Conservation (phyloP, 1,139 yeast genomes). For the Candida tropicalis region DNA sequence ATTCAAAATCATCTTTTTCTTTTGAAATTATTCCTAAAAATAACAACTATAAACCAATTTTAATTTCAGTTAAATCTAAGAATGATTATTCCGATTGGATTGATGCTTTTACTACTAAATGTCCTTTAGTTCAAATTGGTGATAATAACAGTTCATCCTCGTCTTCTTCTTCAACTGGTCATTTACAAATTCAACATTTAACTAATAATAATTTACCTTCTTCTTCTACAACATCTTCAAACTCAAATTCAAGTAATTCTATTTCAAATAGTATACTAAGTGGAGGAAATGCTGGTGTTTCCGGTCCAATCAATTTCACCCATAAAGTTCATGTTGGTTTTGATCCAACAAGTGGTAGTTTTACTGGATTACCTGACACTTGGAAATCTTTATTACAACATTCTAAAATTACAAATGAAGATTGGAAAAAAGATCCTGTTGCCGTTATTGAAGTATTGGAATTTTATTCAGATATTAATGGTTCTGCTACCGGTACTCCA, state of each 20-base stretch:
- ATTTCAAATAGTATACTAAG: slow-evolving; percentile 5
- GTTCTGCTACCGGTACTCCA: slow-evolving; percentile 37
- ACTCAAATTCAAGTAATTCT: slow-evolving; percentile 1
- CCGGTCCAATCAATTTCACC: slow-evolving; percentile 76
- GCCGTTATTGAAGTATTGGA: slow-evolving; percentile 92
- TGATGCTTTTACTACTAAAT: slow-evolving; percentile 83
- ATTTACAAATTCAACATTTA: slow-evolving; percentile 6
- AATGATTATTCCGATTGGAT: slow-evolving; percentile 88
- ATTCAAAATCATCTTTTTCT: slow-evolving; percentile 65
- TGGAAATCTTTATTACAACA: slow-evolving; percentile 77
- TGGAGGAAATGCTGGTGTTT: slow-evolving; percentile 47
- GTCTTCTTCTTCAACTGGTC: neutral
- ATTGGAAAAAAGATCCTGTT: slow-evolving; percentile 81
- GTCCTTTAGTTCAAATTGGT: slow-evolving; percentile 61
- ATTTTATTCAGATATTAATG: slow-evolving; percentile 63
- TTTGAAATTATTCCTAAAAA: slow-evolving; percentile 75
- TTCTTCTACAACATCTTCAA: slow-evolving; percentile 7
- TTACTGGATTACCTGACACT: slow-evolving; percentile 77
- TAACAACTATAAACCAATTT: slow-evolving; percentile 60
- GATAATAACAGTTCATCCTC: slow-evolving; percentile 9
- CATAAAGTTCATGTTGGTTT: slow-evolving; percentile 67
- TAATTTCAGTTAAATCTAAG: slow-evolving; percentile 75
- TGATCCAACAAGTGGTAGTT: slow-evolving; percentile 71
- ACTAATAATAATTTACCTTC: slow-evolving; percentile 4
- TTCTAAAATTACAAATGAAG: slow-evolving; percentile 79